Percentiles rank a stretch among this genome's conserved stretches.
Conservation (phyloP, 2,329 filamentous ascomycete genomes). For the Sclerotiophoma versabilis region DNA sequence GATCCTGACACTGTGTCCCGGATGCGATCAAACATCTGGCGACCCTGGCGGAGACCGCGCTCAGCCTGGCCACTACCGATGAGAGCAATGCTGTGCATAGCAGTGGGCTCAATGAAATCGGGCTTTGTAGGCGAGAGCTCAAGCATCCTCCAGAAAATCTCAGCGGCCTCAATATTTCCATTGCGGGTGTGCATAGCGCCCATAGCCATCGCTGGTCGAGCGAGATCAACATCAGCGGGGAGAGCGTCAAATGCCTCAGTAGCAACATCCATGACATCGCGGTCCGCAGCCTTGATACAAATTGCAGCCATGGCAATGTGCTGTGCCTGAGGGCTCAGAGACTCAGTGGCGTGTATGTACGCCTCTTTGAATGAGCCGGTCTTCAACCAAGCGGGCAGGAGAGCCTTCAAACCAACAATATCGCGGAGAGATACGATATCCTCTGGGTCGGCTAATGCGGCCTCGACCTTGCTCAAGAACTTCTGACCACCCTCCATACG, state of each 20-base stretch:
- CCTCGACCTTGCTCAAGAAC: slow-evolving; percentile 82
- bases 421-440: slow-evolving; percentile 71
- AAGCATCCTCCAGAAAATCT: slow-evolving; percentile 81
- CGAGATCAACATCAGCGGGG: slow-evolving; percentile 53
- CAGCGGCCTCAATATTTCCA: slow-evolving; percentile 78
- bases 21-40: slow-evolving; percentile 87
- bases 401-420: slow-evolving; percentile 73
- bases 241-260: slow-evolving; percentile 61
- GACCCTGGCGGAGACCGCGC: slow-evolving; percentile 80
- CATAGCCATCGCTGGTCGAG: slow-evolving; percentile 75
- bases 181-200: slow-evolving; percentile 85
- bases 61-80: slow-evolving; percentile 84
- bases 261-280: slow-evolving; percentile 73
- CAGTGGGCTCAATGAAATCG: slow-evolving; percentile 82
- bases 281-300: slow-evolving; percentile 80
- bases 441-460: slow-evolving; percentile 57
- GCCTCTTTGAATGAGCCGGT: slow-evolving; percentile 75
- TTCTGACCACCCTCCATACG: slow-evolving; percentile 81
- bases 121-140: slow-evolving; percentile 66
- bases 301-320: slow-evolving; percentile 74
- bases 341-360: slow-evolving; percentile 71
- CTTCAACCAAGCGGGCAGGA: slow-evolving; percentile 79
- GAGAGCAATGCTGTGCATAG: slow-evolving; percentile 89
- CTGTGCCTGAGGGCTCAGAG: slow-evolving; percentile 65
- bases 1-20: slow-evolving; percentile 65